Base-by-base conservation (phyloP, 371 early-diverging fungal genomes). In the Mucor velutinosus region DNA sequence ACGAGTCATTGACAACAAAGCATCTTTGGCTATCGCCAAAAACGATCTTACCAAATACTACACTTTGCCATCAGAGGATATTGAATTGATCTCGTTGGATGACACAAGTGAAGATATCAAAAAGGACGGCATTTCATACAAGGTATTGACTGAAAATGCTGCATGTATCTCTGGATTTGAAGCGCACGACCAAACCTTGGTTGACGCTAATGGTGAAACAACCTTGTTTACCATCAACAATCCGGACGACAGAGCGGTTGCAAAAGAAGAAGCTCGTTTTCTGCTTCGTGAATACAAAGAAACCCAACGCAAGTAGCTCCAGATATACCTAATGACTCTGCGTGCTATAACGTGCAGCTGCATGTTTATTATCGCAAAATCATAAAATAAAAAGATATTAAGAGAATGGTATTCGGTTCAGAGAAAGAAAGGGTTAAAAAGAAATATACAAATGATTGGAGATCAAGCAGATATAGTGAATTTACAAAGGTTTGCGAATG, bases 1-100 rank as follows among this genome's bases (percentile, higher is more conserved):
- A 56, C 85, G 84, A 17, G 87, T 89, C 3, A 80, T 92, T 3
- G 92, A 92, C 71, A 86, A 89, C 64, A 85, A 85, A 62, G 11
- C 23, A 19, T 25, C 64, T 0, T 5, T 35, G 1, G 57, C 12
- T 11, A 43, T 69, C 11, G 64, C 69, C 3, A 69, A 55, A 58
- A 60, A 43, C 4, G 64, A 69, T 0, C 30, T 69, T 4, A 39
- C n/a, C 8, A 21, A 29, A 25, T 69, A 69, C 32, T 69, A 51
- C 33, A 29, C 15, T 21, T 4, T 3, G 1, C 64, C 69, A 11
- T 19, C 30, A 14, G 7, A 17, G 2, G 37, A 64, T 43, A 12
- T 69, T 25, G 45, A 32, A 4, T 14, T 25, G 15, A 59, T 60
- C 4, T 23, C 60, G 11, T 17, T 62, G 25, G 35, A 60, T 53